phyloP scores from a whole-genome alignment of 2,329 filamentous ascomycete genomes.

The Sporothrix schenckii region DNA sequence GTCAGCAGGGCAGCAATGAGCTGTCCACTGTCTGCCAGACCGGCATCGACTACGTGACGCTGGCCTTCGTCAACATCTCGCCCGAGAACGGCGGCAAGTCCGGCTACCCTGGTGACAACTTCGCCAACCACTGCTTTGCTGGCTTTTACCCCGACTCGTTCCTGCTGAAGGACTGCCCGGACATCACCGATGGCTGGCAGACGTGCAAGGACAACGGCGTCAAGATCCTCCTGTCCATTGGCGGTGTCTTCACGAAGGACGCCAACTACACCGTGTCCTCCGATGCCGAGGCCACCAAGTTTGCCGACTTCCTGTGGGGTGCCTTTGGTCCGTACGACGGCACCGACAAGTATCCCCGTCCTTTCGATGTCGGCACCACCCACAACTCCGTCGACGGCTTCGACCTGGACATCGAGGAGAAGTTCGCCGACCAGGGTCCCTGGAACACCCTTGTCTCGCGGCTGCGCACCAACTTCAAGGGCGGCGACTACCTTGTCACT shows the following conservation, averaged over 20 bases:
- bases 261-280: slow-evolving; percentile 45
- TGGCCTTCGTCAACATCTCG: slow-evolving; percentile 47
- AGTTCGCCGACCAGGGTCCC: slow-evolving; percentile 36
- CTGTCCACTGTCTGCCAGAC: slow-evolving; percentile 42
- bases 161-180: slow-evolving; percentile 43
- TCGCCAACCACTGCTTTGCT: slow-evolving; percentile 45
- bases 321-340: slow-evolving; percentile 45
- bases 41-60: slow-evolving; percentile 48
- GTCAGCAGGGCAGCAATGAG: slow-evolving; percentile 39
- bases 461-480: slow-evolving; percentile 35
- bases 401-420: slow-evolving; percentile 54
- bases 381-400: slow-evolving; percentile 55
- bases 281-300: slow-evolving; percentile 40
- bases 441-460: slow-evolving; percentile 32
- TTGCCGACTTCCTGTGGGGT: slow-evolving; percentile 47
- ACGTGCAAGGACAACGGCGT: slow-evolving; percentile 61
- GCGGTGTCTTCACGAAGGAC: slow-evolving; percentile 49
- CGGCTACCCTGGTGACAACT: slow-evolving; percentile 47
- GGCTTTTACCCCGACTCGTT: slow-evolving; percentile 42
- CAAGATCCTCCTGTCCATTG: slow-evolving; percentile 66
- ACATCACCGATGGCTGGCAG: slow-evolving; percentile 44
- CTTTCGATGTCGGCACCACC: slow-evolving; percentile 46
- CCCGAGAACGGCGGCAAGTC: slow-evolving; percentile 45
- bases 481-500: slow-evolving; percentile 49
- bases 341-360: slow-evolving; percentile 44